Evolutionary conservation across 2,329 filamentous ascomycete species (phyloP).

Genomic region (Trichocomaceae sp.): DNA sequence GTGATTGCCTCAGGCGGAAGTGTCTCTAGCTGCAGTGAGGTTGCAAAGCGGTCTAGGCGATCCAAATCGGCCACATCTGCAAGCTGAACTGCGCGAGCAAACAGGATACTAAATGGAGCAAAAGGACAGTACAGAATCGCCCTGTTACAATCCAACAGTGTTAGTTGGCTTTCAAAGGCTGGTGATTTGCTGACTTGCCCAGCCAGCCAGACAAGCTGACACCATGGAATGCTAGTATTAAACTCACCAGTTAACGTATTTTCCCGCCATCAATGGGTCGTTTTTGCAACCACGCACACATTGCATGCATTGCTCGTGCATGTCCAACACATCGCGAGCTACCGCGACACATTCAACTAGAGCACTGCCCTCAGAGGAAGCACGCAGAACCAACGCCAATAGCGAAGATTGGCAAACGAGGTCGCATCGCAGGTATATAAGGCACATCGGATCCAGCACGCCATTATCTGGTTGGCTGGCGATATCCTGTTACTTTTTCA

Average conservation of each 20-base stretch:
- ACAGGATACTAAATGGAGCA: constrained; percentile 9
- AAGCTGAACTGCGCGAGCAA: constrained; percentile 8
- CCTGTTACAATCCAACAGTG: too few species aligned
- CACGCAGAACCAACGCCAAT: too few species aligned
- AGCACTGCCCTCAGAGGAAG: neutral
- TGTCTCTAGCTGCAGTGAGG: neutral
- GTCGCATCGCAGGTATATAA: too few species aligned
- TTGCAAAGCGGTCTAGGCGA: neutral
- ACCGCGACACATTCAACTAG: constrained; percentile 2
- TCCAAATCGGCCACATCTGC: constrained; percentile 2
- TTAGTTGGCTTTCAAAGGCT: too few species aligned
- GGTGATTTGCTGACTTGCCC: neutral
- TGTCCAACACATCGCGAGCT: constrained; percentile 6
- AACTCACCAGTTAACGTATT: constrained; percentile 2
- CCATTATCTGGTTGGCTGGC: too few species aligned
- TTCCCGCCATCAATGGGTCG: neutral
- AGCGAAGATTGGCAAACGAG: too few species aligned
- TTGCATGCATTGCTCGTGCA: constrained; percentile 7
- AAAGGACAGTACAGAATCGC: too few species aligned
- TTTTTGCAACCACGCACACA: constrained; percentile 5
- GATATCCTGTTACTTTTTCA: too few species aligned
- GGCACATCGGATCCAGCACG: too few species aligned
- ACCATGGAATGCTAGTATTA: too few species aligned
- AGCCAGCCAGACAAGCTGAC: too few species aligned
- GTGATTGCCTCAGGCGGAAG: neutral